Base-by-base conservation (phyloP, 805 yeast species). In the Zygotorulaspora florentina region DNA sequence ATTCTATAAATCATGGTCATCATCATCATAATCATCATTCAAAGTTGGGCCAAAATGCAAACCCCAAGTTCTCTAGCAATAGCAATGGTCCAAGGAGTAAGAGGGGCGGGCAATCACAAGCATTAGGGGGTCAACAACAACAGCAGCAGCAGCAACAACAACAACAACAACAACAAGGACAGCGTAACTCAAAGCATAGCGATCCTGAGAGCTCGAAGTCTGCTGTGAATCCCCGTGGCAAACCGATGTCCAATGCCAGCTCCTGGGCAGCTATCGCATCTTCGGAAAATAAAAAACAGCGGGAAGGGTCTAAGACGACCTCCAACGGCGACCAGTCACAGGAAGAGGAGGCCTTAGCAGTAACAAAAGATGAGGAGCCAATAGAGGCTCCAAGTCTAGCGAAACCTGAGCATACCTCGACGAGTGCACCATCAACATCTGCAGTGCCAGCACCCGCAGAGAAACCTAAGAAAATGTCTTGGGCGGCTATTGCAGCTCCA, bases 401-500 rank as follows among this genome's bases (percentile, higher is more conserved):
- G 16, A 35, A 29, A 17, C 38, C 52, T 36, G 45, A 55, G 25
- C 7, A 4, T 39, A 51, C 42, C 16, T 46, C 47, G 13, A 53
- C 54, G 6, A 62, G 66, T 36, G 58, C 66, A 13, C 49, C 62
- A 4, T 52, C 39, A 13, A 13, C 15, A 3, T 17, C 18, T 12
- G 29, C 36, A 8, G 64, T 8, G 51, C 58, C 38, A 40, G 53
- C 27, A 16, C 35, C 48, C 10, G 50, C 63, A 10, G 46, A 46
- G 16, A 55, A 53, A 45, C 57, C 62, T 23, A 64, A 59, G 56
- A 64, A 70, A 53, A 70, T 72, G 58, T 73, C 87, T 4, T 83
- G 88, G 86, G 87, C 88, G 26, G 77, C 89, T 13, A 78, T 83
- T 56, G 82, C 83, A 42, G 68, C 79, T 45, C 82, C 87, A 37